Percentiles rank a stretch among this genome's conserved stretches.
These are phyloP conservation scores for Hypoxylon rubiginosum DNA, from an alignment of 2,329 filamentous ascomycete genomes.

Conservation along the genomic window DNA sequence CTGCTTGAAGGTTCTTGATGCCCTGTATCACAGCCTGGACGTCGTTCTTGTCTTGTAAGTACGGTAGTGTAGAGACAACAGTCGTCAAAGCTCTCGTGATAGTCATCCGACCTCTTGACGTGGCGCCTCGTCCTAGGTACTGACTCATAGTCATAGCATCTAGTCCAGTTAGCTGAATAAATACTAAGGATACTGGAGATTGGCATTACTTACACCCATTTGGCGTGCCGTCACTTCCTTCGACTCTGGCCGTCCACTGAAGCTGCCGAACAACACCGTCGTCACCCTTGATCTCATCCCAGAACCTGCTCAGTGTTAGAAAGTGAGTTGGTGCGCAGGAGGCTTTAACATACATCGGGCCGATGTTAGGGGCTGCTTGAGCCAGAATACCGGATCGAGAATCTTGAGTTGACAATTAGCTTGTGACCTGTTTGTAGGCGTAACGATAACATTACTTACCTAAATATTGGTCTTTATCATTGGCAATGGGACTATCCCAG, in stretches of 20 bases:
- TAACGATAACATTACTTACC: conserved; percentile 47
- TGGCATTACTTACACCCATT: conserved; percentile 51
- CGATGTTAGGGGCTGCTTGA: conserved; percentile 75
- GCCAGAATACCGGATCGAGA: conserved; percentile 71
- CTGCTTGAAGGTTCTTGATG: conserved; percentile 70
- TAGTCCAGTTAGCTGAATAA: conserved; percentile 27
- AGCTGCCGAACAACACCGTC: conserved; percentile 74
- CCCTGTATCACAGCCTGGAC: conserved; percentile 72
- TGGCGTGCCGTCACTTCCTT: conserved; percentile 58
- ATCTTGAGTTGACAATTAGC: conserved; percentile 44
- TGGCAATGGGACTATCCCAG: conserved; percentile 62
- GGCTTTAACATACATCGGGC: conserved; percentile 61
- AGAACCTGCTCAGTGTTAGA: conserved; percentile 52
- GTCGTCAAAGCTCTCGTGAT: conserved; percentile 71
- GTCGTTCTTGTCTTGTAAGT: conserved; percentile 70
- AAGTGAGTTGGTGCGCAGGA: conserved; percentile 4
- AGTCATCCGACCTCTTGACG: conserved; percentile 71
- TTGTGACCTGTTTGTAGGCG: background rate
- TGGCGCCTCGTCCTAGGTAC: conserved; percentile 74
- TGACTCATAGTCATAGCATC: conserved; percentile 67
- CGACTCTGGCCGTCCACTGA: conserved; percentile 76
- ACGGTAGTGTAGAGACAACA: conserved; percentile 70
- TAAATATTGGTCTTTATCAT: conserved; percentile 61
- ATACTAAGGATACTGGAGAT: conserved; percentile 13
- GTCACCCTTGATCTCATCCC: conserved; percentile 67